These are phyloP conservation scores for Flaveria linearis DNA, from an alignment of 129 eudicot genomes.

Conservation along the genomic window DNA sequence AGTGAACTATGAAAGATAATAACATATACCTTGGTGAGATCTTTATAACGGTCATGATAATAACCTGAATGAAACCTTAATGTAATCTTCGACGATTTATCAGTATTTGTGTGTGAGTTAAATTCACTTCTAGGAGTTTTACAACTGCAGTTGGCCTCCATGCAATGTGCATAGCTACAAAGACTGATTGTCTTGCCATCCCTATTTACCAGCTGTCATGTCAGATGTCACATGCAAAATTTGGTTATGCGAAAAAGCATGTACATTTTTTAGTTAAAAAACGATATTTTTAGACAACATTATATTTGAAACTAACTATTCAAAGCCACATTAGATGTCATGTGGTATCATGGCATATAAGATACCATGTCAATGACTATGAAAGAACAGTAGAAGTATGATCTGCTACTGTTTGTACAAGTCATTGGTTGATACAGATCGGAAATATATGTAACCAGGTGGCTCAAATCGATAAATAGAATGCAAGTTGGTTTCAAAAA, in stretches of 20 bases:
- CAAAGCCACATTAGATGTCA: neutral
- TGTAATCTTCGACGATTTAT: slow-evolving; percentile 37
- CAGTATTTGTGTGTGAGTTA: slow-evolving; percentile 14
- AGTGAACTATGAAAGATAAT: slow-evolving; percentile 7
- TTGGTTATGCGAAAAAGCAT: neutral
- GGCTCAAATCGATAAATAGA: too few relatives aligned
- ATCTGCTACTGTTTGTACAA: too few relatives aligned
- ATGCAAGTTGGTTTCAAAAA: neutral
- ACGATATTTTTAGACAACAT: neutral
- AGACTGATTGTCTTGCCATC: slow-evolving; percentile 65
- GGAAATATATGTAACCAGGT: too few relatives aligned
- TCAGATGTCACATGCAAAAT: slow-evolving; percentile 1
- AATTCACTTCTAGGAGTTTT: slow-evolving; percentile 32
- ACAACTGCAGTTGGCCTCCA: slow-evolving; percentile 61
- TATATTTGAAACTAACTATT: neutral
- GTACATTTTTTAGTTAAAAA: neutral
- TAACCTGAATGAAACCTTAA: slow-evolving; percentile 68
- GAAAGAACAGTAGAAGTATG: too few relatives aligned
- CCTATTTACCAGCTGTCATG: slow-evolving; percentile 42
- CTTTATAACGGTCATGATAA: slow-evolving; percentile 69
- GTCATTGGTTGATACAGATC: too few relatives aligned
- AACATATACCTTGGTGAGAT: slow-evolving; percentile 64
- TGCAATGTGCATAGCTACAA: slow-evolving; percentile 58
- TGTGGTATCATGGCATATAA: neutral
- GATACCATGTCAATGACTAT: too few relatives aligned